phyloP scores from a whole-genome alignment of 345 rosid genomes.

The Diplotaxis tenuifolia region DNA sequence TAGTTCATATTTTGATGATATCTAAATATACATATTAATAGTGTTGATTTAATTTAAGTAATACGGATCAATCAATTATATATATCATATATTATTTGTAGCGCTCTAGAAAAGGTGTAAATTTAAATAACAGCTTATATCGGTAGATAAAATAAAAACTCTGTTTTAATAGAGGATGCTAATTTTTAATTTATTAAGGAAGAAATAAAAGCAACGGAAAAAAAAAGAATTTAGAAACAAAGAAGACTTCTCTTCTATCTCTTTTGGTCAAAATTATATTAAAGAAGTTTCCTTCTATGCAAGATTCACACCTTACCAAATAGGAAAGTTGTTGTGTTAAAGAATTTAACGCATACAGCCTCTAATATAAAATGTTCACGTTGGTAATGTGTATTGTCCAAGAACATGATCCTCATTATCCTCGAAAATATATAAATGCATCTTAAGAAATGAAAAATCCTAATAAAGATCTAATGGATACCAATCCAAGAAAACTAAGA shows the following conservation, averaged over 20 bases:
- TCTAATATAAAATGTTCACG: conserved; percentile 23
- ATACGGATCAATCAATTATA: no score
- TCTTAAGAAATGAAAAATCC: conserved; percentile 20
- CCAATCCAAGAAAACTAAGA: conserved; percentile 19
- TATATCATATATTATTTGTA: no score
- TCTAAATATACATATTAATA: no score
- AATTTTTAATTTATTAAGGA: not conserved
- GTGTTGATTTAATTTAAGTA: no score
- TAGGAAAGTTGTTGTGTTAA: conserved; percentile 4
- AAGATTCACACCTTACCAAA: conserved; percentile 26
- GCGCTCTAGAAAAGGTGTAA: no score
- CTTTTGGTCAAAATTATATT: not conserved
- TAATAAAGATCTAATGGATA: conserved; percentile 27
- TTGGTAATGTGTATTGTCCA: conserved; percentile 27
- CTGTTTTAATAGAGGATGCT: no score
- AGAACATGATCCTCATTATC: conserved; percentile 31
- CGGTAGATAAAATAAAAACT: no score
- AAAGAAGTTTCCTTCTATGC: conserved; percentile 21
- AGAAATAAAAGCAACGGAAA: not conserved
- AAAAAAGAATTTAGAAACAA: no score
- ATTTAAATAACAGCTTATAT: no score
- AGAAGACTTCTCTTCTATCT: not conserved
- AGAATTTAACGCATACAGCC: conserved; percentile 24
- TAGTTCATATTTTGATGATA: no score
- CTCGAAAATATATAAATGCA: conserved; percentile 5